A percentile compares a stretch with the other conserved stretches of the same genome.
phyloP scores from a whole-genome alignment of 495 filamentous ascomycete species.

The Annulohypoxylon maeteangense region DNA sequence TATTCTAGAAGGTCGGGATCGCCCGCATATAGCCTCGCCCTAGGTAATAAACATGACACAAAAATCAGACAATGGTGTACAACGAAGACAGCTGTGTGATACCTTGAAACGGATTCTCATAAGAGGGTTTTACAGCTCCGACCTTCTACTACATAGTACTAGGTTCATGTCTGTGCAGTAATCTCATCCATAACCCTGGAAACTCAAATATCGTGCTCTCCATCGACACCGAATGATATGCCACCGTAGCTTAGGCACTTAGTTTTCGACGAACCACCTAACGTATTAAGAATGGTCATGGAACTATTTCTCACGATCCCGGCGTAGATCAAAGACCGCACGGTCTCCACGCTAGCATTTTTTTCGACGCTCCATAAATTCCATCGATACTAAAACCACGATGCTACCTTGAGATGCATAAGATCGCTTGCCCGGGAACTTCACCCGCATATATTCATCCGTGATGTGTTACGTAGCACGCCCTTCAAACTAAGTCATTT shows the following conservation, averaged over 20 bases:
- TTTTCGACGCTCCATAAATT: neutral
- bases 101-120: neutral
- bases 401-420: slow-evolving; percentile 9
- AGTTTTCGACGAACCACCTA: neutral
- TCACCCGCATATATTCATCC: slow-evolving; percentile 1
- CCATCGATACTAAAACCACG: slow-evolving; percentile 6
- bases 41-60: slow-evolving; percentile 33
- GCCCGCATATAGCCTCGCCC: slow-evolving; percentile 14
- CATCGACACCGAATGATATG: neutral
- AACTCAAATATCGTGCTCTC: neutral
- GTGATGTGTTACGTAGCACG: neutral
- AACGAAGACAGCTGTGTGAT: neutral
- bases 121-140: neutral
- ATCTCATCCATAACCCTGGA: neutral
- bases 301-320: neutral
- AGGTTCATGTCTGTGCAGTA: neutral
- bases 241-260: neutral
- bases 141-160: neutral
- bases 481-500: neutral
- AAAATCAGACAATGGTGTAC: slow-evolving; percentile 9
- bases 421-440: neutral
- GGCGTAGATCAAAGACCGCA: neutral
- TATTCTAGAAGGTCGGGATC: slow-evolving; percentile 12
- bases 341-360: neutral
- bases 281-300: neutral